Evolutionary conservation across 2,329 filamentous ascomycete species (phyloP).

Genomic region (Aspergillus sp.): DNA sequence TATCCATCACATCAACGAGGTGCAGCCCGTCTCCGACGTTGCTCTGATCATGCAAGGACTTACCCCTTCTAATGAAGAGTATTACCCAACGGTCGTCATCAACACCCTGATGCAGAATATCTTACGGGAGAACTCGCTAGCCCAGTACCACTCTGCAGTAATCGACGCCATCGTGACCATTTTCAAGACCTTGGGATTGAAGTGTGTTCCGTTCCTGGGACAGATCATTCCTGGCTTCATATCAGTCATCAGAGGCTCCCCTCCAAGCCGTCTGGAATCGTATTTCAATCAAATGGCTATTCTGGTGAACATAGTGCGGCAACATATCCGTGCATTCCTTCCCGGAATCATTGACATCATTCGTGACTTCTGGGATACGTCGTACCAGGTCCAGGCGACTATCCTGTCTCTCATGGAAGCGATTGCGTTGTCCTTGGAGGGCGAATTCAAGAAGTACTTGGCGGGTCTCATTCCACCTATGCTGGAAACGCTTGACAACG

Average conservation of each 20-base stretch:
- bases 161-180: conserved; percentile 99
- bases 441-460: conserved; percentile 95
- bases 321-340: conserved; percentile 89
- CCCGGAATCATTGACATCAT: conserved; percentile 79
- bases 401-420: conserved; percentile 89
- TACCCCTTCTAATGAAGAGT: conserved; percentile 94
- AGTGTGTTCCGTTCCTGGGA: conserved; percentile 89
- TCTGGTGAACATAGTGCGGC: conserved; percentile 86
- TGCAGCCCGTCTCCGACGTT: conserved; percentile 75
- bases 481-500: conserved; percentile 87
- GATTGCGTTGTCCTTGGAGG: conserved; percentile 85
- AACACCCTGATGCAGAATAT: conserved; percentile 83
- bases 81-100: conserved; percentile 96
- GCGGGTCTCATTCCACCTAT: conserved; percentile 83
- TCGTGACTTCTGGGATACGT: conserved; percentile 81
- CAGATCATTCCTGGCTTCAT: conserved; percentile 94
- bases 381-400: conserved; percentile 74
- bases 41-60: conserved; percentile 96
- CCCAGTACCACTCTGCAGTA: conserved; percentile 84
- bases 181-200: conserved; percentile 89
- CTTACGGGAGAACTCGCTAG: conserved; percentile 79
- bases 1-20: conserved; percentile 60
- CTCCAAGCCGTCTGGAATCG: conserved; percentile 71
- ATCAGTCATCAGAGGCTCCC: conserved; percentile 74
- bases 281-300: conserved; percentile 97